Evolutionary conservation across 345 rosid species (phyloP), one percentile per base, ranked within the genome.

Genomic region (Salix koriyanagi): DNA sequence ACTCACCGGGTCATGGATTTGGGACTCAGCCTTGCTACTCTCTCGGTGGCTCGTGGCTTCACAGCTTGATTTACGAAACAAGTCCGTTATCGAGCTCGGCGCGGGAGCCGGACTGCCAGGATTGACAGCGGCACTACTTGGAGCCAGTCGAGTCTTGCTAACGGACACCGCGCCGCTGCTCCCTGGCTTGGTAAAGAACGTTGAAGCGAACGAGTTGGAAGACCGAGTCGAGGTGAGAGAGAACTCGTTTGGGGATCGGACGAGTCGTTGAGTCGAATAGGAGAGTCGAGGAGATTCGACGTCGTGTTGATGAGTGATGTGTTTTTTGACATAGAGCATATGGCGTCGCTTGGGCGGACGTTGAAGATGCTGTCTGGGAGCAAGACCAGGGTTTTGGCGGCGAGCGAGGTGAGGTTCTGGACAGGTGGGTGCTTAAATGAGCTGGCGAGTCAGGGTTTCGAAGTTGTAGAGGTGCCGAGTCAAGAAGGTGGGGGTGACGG

Each of bases 241-340:
- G 80, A 85, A 66, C 85, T 85, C 26, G 79, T 65, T 15, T 87
- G 83, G 90, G 88, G 83, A 16, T 58, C 46, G 44, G 78, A 69
- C 23, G 83, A 79, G 73, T 30, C 74, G 30, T 5, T 25, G 60
- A 56, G 39, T 56, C 76, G 10, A 37, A 30, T 37, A 21, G 64
- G 30, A 0, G 75, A 61, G 64, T 32, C 71, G 50, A 69, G 71
- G 6, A 42, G 66, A 72, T 85, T 80, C 41, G 84, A 84, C 39
- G 34, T 79, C 0, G 85, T 84, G 28, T 50, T 84, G 79, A 80
- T 85, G 84, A 87, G 88, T 14, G 85, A 85, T 46, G 79, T 84
- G 77, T 80, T 85, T 34, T 85, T 11, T 28, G 84, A 82, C 34
- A 10, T 32, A 16, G 83, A 75, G 74, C 79, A 77, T 42, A 76